Base-by-base conservation (phyloP, 2,329 filamentous ascomycete genomes). In the Kalmusia sp. region DNA sequence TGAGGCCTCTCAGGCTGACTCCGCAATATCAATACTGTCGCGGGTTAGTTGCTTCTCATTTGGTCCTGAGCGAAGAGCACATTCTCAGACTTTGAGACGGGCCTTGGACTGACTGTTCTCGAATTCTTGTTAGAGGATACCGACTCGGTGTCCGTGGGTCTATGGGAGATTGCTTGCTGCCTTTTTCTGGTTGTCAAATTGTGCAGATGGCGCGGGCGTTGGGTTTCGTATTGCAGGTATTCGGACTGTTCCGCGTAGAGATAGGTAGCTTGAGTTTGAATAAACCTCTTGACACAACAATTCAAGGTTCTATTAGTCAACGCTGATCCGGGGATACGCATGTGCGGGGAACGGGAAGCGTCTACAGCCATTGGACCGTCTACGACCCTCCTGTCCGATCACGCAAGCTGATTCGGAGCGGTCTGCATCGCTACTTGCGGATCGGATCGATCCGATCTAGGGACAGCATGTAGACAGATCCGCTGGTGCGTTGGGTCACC, bases 11-110 rank as follows among this genome's bases (percentile, higher is more conserved):
- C 27, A 61, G 68, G 7, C 52, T 73, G 12, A 72, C 64, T 19
- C 59, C 65, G n/a, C 63, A 72, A 53, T 58, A 56, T 21, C 62
- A 65, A 25, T 62, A 67, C 37, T 70, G 67, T 46, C 65, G 68
- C 30, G 68, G 69, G 9, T 38, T 65, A 7, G 53, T 65, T 22
- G 48, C 58, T 14, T 64, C 61, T 9, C 62, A 64, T 44, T 44
- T 67, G 25, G 55, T 66, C 11, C 24, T 57, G 19, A 47, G 49
- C n/a, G 68, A 70, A 45, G 58, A 58, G 27, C 35, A 25, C n/a
- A 21, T n/a, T 37, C 41, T 19, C 19, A 14, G 41, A 15, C 17
- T 6, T n/a, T 33, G 27, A 22, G 14, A 3, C 9, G n/a, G n/a
- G n/a, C n/a, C n/a, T n/a, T n/a, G n/a, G n/a, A n/a, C n/a, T n/a